Percentiles rank a stretch among this genome's conserved stretches.
phyloP scores from a whole-genome alignment of 2,329 filamentous ascomycete species.

The Ustilaginoidea virens region DNA sequence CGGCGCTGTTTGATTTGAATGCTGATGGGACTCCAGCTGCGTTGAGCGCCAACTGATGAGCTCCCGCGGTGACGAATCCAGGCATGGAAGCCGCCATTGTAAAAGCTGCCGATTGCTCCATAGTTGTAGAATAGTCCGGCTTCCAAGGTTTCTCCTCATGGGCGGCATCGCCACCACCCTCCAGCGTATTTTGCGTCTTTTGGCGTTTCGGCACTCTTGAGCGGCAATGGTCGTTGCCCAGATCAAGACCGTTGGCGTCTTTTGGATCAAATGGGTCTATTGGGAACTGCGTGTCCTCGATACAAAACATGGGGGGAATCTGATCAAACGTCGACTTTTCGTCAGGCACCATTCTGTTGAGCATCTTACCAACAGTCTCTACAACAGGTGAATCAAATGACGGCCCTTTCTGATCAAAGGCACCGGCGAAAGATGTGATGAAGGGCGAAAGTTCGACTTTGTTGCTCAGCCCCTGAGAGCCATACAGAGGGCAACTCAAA shows the following conservation, averaged over 20 bases:
- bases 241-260: constrained; percentile 9
- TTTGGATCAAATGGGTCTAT: constrained; percentile 37
- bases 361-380: constrained; percentile 53
- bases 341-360: constrained; percentile 46
- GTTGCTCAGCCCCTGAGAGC: constrained; percentile 39
- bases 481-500: constrained; percentile 62
- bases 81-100: constrained; percentile 40
- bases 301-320: constrained; percentile 35
- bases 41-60: constrained; percentile 30
- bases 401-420: constrained; percentile 48
- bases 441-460: constrained; percentile 58
- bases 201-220: constrained; percentile 15
- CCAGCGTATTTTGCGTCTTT: constrained; percentile 9
- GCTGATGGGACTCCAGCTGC: constrained; percentile 7
- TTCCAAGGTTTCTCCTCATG: constrained; percentile 20
- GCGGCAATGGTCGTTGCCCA: constrained; percentile 7
- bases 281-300: constrained; percentile 56
- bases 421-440: constrained; percentile 32
- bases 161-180: constrained; percentile 5
- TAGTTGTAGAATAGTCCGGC: constrained; percentile 41
- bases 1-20: constrained; percentile 7
- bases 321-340: constrained; percentile 36
- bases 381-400: constrained; percentile 48
- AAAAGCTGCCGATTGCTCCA: constrained; percentile 42
- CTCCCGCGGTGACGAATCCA: constrained; percentile 47